phyloP scores from a whole-genome alignment of 345 rosid species.

The Euphorbia lathyris region DNA sequence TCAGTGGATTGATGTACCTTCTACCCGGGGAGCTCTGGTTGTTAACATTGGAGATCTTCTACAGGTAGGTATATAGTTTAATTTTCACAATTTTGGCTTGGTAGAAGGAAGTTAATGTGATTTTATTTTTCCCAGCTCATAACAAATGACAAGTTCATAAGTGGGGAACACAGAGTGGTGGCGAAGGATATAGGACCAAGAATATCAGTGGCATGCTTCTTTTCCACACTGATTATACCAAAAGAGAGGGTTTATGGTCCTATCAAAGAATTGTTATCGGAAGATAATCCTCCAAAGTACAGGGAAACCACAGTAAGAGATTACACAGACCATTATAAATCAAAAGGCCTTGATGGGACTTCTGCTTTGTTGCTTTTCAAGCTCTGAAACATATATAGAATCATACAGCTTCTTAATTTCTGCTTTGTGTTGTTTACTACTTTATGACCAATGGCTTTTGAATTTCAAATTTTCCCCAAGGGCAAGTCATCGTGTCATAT shows the following conservation, averaged over 20 bases:
- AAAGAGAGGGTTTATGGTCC: conserved; percentile 31
- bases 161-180: conserved; percentile 17
- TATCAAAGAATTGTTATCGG: conserved; percentile 39
- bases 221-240: conserved; percentile 14
- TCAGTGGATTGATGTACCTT: conserved; percentile 22
- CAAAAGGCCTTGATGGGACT: conserved; percentile 38
- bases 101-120: not conserved
- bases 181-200: conserved; percentile 33
- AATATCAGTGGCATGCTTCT: conserved; percentile 41
- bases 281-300: conserved; percentile 33
- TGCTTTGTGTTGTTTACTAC: no score
- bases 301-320: conserved; percentile 29
- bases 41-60: conserved; percentile 29
- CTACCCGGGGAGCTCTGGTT: conserved; percentile 15
- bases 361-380: conserved; percentile 36
- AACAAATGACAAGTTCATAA: conserved; percentile 22
- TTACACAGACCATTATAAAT: conserved; percentile 10
- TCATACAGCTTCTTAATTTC: no score
- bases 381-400: not conserved
- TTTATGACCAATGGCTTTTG: no score
- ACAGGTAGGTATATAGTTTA: conserved; percentile 17
- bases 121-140: conserved; percentile 17
- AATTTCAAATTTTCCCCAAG: no score
- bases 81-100: not conserved
- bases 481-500: no score